A percentile compares a stretch with the other conserved stretches of the same genome.
phyloP scores from a whole-genome alignment of 1,284 basidiomycete genomes.

The Ganoderma meredithae region DNA sequence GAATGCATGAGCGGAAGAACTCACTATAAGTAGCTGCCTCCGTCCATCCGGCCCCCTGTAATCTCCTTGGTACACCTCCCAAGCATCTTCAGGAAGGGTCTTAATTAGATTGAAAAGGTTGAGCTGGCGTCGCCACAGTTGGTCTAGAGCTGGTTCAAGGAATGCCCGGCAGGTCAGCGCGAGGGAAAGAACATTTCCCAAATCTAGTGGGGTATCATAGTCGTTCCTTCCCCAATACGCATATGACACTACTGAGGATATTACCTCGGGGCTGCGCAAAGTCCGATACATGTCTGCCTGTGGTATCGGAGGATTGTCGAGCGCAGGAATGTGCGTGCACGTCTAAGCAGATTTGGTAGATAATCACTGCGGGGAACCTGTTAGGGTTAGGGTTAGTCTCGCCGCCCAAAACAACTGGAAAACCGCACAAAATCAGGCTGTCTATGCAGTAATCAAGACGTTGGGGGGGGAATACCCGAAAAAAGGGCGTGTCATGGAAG shows the following conservation, averaged over 20 bases:
- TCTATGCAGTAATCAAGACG: background rate
- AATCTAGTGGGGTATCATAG: slow-evolving; percentile 11
- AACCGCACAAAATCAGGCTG: background rate
- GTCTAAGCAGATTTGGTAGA: too few species aligned
- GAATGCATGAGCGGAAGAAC: background rate
- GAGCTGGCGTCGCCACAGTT: slow-evolving; percentile 27
- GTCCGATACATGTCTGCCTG: background rate
- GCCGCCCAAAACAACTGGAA: background rate
- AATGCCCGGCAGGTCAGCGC: slow-evolving; percentile 24
- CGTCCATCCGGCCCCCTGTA: slow-evolving; percentile 6
- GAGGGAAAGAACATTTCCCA: slow-evolving; percentile 20
- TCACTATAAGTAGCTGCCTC: slow-evolving; percentile 19
- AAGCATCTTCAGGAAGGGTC: slow-evolving; percentile 21
- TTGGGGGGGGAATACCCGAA: background rate
- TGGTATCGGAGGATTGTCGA: background rate
- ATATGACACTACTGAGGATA: slow-evolving; percentile 11
- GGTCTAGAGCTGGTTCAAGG: slow-evolving; percentile 29
- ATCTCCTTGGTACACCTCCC: slow-evolving; percentile 11
- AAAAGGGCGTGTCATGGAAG: background rate
- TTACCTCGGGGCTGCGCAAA: background rate
- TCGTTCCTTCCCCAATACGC: slow-evolving; percentile 24
- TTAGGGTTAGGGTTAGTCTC: background rate
- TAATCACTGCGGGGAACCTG: background rate
- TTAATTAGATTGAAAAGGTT: slow-evolving; percentile 24
- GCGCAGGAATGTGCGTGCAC: background rate